Evolutionary conservation across 768 basidiomycete species (phyloP), one percentile per base, ranked within the genome.

Genomic region (Phanerochaete carnosa): DNA sequence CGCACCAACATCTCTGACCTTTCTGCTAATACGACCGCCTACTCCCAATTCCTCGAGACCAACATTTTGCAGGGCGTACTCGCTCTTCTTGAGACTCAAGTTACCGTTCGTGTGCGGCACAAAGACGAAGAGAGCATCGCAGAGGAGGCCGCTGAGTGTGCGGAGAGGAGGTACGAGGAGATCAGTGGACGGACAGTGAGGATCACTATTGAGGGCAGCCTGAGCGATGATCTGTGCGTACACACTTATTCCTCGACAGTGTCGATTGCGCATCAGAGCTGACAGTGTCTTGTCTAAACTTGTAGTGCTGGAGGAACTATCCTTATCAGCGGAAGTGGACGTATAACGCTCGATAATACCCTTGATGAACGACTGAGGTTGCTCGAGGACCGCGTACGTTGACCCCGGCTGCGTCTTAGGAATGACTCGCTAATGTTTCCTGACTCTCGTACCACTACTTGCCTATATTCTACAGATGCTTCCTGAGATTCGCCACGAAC

Each of bases 261-360:
- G n/a, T n/a, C n/a, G 9, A 26, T 11, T 26, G 45, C 33, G 33
- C n/a, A 49, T 55, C 23, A 49, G 52, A 51, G 50, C 46, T 15
- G 39, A 19, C 46, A 8, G 19, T 37, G 55, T 16, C 5, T 25
- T 57, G 2, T 43, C 22, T 45, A 22, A 45, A 2, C 11, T 13
- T 8, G 7, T 62, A 93, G 92, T 63, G 85, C 95, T 59, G 97
- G 97, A 15, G 96, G 96, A 15, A 77, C 97, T 50, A 87, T 87
- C 68, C 82, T 98, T 19, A 69, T 82, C 15, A 90, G 83, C 55
- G 89, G 88, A 23, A 81, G 81, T 11, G 80, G 82, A 33, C 85
- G 93, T 55, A 98, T 98, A 72, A 89, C 86, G 23, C 81, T 99
- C 25, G 92, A 98, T 75, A 98, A 99, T 71, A 95, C 95, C 1